Percentiles rank a stretch among this genome's conserved stretches.
Conservation (phyloP, 352 stramenopile species). For the Globisporangium viniferum region DNA sequence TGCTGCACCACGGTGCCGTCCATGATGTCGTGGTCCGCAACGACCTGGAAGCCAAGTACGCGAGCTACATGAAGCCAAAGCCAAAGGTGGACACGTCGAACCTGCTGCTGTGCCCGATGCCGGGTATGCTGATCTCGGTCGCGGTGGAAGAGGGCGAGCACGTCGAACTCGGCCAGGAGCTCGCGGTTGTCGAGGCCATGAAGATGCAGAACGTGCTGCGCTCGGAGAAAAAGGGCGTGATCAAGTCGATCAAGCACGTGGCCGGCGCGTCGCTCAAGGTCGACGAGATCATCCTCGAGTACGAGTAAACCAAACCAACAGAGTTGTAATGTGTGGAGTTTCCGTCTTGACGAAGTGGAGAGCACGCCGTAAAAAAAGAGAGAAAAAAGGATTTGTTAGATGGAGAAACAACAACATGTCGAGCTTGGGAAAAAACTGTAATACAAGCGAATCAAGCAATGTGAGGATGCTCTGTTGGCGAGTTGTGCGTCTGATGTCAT, state of each 20-base stretch:
- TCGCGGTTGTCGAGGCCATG: conserved; percentile 97
- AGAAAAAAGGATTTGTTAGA: background rate
- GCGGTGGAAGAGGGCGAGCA: conserved; percentile 84
- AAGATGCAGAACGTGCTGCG: conserved; percentile 98
- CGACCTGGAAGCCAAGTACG: conserved; percentile 82
- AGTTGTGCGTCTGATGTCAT: too few relatives aligned
- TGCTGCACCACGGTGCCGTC: conserved; percentile 87
- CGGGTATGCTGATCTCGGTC: conserved; percentile 88
- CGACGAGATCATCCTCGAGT: conserved; percentile 91
- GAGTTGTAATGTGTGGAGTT: background rate
- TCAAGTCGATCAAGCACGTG: conserved; percentile 78
- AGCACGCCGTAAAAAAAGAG: background rate
- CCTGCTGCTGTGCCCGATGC: conserved; percentile 94
- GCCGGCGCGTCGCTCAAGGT: conserved; percentile 90
- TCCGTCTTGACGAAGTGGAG: background rate
- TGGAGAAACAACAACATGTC: too few relatives aligned
- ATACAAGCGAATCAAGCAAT: too few relatives aligned
- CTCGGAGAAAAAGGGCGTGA: conserved; percentile 83
- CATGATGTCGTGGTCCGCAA: conserved; percentile 89
- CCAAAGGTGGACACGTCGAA: conserved; percentile 88
- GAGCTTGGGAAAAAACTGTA: too few relatives aligned
- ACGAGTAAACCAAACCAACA: conserved; percentile 67
- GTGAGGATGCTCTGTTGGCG: too few relatives aligned
- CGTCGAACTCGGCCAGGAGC: conserved; percentile 92
- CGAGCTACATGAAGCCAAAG: conserved; percentile 89